Evolutionary conservation across 108 stramenopile genomes (phyloP).

Genomic region (Mediolabrus comicus): DNA sequence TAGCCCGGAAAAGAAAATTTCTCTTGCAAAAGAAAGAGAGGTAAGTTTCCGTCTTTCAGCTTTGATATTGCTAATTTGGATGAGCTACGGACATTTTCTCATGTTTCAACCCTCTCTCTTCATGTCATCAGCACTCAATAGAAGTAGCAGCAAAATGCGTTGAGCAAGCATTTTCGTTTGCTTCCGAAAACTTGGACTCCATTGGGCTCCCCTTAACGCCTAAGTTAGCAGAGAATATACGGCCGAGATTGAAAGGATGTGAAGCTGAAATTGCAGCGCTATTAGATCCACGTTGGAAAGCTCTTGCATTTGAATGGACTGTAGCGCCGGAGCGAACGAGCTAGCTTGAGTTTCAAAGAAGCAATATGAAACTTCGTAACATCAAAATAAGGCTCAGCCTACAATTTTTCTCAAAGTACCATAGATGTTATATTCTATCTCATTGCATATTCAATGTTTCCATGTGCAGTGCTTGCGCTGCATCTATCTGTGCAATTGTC

Average conservation of each 20-base stretch:
- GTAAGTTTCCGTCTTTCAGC: constrained; percentile 3
- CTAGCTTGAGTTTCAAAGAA: background rate
- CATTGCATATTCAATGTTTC: constrained; percentile 84
- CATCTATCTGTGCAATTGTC: constrained; percentile 87
- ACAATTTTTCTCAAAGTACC: no score
- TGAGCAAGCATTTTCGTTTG: constrained; percentile 81
- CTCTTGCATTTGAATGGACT: constrained; percentile 66
- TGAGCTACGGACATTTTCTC: no score
- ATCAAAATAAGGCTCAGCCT: no score
- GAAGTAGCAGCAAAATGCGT: constrained; percentile 84
- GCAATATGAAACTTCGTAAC: no score
- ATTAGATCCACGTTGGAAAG: constrained; percentile 64
- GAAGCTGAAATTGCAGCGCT: constrained; percentile 74
- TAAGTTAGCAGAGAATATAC: constrained; percentile 71
- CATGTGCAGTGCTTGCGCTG: constrained; percentile 79
- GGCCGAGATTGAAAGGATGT: constrained; percentile 77
- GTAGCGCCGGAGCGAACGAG: background rate
- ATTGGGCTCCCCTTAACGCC: constrained; percentile 85
- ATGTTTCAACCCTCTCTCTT: background rate
- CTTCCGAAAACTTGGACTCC: constrained; percentile 77
- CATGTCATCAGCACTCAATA: constrained; percentile 46
- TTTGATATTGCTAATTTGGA: no score
- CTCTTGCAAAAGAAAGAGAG: constrained; percentile 31
- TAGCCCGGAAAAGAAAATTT: constrained; percentile 9
- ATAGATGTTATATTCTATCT: background rate